Evolutionary conservation across 345 rosid species (phyloP), one percentile per base, ranked within the genome.

Genomic region (Pseudoturritis turrita): DNA sequence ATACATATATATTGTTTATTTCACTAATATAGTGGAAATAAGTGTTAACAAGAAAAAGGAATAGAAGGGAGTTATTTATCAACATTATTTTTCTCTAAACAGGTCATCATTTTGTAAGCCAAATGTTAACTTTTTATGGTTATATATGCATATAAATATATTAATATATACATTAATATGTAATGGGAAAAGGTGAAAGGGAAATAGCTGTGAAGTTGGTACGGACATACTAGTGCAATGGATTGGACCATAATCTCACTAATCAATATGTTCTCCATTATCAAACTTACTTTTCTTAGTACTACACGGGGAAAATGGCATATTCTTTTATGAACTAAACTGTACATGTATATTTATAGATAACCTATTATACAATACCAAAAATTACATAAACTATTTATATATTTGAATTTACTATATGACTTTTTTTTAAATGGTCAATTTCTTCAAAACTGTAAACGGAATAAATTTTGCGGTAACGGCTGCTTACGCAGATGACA

Each of bases 161-260:
- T 23, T 2, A 0, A n/a, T n/a, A 45, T 12, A 57, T 6, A 7
- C 2, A 55, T 31, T n/a, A n/a, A 19, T 23, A 3, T 46, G 10
- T 10, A 21, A 39, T 39, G 41, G 53, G 18, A 62, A 71, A 61
- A n/a, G 35, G 62, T 62, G 54, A 29, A 40, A 62, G 69, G 26
- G 45, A 62, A 41, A 41, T n/a, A 62, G 69, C 62, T 52, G 35
- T 31, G 62, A 39, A 54, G 46, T 72, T 72, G 76, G 76, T 72
- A 62, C 54, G 76, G 36, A 62, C 17, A 44, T 56, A 25, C 14
- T 56, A 54, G 29, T 64, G 49, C 31, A 54, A 45, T 54, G 65
- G 64, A 55, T 17, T 72, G 71, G 70, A 72, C 71, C 50, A 55
- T 25, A 63, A 54, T 45, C 57, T 47, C 71, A 41, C 41, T 52